Base-by-base conservation (phyloP, 2,329 filamentous ascomycete species). In the Sarocladium brachiariae region DNA sequence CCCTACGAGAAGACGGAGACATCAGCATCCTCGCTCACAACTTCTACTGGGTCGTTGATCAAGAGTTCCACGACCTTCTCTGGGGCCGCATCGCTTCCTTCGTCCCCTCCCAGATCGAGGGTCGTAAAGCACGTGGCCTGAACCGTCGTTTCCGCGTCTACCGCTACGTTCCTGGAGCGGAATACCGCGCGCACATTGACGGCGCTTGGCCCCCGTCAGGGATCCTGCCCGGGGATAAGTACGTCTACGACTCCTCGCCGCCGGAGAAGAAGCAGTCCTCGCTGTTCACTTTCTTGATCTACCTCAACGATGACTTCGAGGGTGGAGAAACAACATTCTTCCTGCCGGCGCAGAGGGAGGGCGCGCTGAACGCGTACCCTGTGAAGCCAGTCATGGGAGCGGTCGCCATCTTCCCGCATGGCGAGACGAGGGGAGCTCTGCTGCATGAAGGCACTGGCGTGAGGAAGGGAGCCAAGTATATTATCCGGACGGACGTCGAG, bases 141-240 rank as follows among this genome's bases (percentile, higher is more conserved):
- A 88, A 88, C 58, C 72, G 84, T 1, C 76, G 84, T 5, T 88
- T 87, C 67, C 74, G 84, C 16, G 83, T 87, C 0, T 88, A 88
- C 55, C 73, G 84, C 58, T 88, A 88, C 52, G 83, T 87, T 0
- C 83, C 84, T 1, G 84, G 84, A 1, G 84, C 84, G 0, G 84
- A 87, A 61, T 88, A 88, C 58, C 71, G 84, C 7, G 81, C 78
- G 52, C 84, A 87, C 56, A 86, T 88, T 52, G 73, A 88, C 56
- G 84, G 84, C 7, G 84, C 84, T 0, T 88, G 84, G 84, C 84
- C 84, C 11, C 84, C 84, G 0, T 87, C 83, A 0, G 81, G 81
- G 2, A 81, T 87, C 39, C 65, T 75, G 1, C 65, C 77, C 0
- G 70, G 75, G 49, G 74, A 78, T 55, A 74, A 68, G 1, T 87